These are phyloP conservation scores for Escovopsis weberi DNA, from an alignment of 2,329 filamentous ascomycete species.

Conservation along the genomic window DNA sequence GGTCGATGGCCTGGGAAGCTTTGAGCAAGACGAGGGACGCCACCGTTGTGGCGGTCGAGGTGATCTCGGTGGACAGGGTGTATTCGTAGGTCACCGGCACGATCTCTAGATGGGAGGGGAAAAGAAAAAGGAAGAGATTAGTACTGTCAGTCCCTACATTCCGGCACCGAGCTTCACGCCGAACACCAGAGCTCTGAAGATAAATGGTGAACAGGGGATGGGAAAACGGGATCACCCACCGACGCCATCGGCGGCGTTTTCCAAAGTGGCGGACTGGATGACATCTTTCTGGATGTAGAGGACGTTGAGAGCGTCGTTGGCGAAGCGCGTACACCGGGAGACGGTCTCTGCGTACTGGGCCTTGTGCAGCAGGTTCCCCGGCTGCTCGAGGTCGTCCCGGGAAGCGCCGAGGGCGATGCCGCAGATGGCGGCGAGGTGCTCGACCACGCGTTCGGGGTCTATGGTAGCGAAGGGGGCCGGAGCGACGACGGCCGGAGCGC, in stretches of 20 bases:
- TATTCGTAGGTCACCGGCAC: constrained; percentile 52
- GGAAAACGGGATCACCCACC: constrained; percentile 20
- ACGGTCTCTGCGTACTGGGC: constrained; percentile 62
- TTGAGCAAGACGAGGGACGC: constrained; percentile 85
- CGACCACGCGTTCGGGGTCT: constrained; percentile 55
- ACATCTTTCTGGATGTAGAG: constrained; percentile 85
- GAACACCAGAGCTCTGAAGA: no score
- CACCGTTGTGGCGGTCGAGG: constrained; percentile 62
- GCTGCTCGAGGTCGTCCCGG: constrained; percentile 62
- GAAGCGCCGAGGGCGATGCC: constrained; percentile 61
- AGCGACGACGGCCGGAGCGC: constrained; percentile 5
- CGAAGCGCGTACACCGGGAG: constrained; percentile 77
- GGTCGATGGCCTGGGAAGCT: constrained; percentile 75
- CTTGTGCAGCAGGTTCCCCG: constrained; percentile 71
- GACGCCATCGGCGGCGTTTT: constrained; percentile 30
- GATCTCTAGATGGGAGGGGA: constrained; percentile 10
- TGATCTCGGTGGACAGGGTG: constrained; percentile 67
- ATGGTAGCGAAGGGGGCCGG: constrained; percentile 37
- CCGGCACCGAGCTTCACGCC: neutral
- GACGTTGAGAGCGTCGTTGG: constrained; percentile 71
- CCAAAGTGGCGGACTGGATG: constrained; percentile 35
- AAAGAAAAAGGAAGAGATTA: neutral
- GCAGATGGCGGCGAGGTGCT: constrained; percentile 57
- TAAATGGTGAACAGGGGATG: neutral
- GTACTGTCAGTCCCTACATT: neutral